phyloP scores from a whole-genome alignment of 2,329 filamentous ascomycete species.

The Aspergillus versicolor region DNA sequence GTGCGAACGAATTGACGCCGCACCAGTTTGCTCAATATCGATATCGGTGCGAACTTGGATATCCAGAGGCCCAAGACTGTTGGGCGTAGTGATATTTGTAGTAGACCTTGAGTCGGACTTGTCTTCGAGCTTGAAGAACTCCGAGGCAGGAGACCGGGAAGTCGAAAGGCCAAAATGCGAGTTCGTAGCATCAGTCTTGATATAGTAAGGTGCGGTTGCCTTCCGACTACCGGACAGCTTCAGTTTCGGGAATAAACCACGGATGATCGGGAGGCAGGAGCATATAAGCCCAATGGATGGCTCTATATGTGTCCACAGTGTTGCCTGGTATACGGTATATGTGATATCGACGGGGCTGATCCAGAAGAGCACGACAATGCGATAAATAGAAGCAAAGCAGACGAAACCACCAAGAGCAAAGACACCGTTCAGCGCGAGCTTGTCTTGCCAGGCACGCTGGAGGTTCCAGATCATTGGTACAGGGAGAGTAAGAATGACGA shows the following conservation, averaged over 20 bases:
- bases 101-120: slow-evolving; percentile 17
- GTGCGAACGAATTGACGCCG: slow-evolving; percentile 15
- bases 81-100: not conserved
- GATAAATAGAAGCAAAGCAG: slow-evolving; percentile 38
- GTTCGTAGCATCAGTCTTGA: slow-evolving; percentile 26
- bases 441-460: slow-evolving; percentile 35
- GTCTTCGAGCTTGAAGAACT: slow-evolving; percentile 31
- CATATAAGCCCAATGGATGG: slow-evolving; percentile 35
- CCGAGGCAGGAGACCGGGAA: slow-evolving; percentile 24
- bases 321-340: slow-evolving; percentile 35
- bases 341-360: slow-evolving; percentile 29
- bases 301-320: slow-evolving; percentile 38
- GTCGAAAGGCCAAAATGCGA: slow-evolving; percentile 26
- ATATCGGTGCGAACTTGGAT: slow-evolving; percentile 35
- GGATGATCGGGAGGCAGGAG: slow-evolving; percentile 36
- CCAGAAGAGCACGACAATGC: slow-evolving; percentile 36
- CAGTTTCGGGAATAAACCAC: slow-evolving; percentile 32
- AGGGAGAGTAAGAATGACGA: slow-evolving; percentile 30
- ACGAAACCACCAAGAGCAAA: slow-evolving; percentile 34
- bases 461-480: slow-evolving; percentile 37
- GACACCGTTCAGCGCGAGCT: slow-evolving; percentile 34
- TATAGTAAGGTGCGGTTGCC: slow-evolving; percentile 24
- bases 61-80: slow-evolving; percentile 15
- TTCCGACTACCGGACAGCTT: slow-evolving; percentile 24
- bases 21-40: slow-evolving; percentile 24